Base-by-base conservation (phyloP, 495 filamentous ascomycete genomes). In the Podospora fimiseda region DNA sequence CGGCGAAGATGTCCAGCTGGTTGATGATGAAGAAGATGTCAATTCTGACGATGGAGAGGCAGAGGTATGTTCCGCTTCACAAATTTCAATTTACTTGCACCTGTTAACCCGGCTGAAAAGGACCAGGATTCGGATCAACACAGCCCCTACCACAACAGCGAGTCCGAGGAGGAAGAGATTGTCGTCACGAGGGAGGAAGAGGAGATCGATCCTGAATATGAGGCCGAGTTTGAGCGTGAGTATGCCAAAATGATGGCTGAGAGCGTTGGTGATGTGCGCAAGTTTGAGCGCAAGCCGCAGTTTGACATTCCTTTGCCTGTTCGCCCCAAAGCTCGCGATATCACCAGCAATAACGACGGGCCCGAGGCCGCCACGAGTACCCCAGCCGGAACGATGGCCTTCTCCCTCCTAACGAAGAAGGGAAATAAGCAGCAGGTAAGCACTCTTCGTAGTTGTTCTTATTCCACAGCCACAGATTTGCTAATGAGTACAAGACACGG, bases 171-270 rank as follows among this genome's bases (percentile, higher is more conserved):
- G 48, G 91, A 96, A 60, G 80, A 89, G 8, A 94, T 96, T 50
- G 76, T 96, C 33, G 91, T 99, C 38, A 92, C 89, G 11, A 81
- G 89, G 39, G 82, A 90, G 61, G 86, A 95, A 61, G 88, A 96
- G 66, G 84, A 94, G 62, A 79, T 91, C 39, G 91, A 99, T 55
- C 94, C 93, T 0, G 90, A 95, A 70, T 87, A 83, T 40, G 93
- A 97, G 56, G 93, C 92, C 5, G 94, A 99, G 36, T 99, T 99
- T 61, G 94, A 97, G 60, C 89, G 93, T 60, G 93, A 97, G 71
- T 90, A 94, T 67, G 91, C 94, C 15, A 97, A 96, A 69, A 88
- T 99, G 84, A 96, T 97, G 94, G 79, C 90, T 55, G 93, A 99
- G 62, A 95, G 91, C 73, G 71, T 94, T 18, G 23, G 44, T 65